Evolutionary conservation across 2,329 filamentous ascomycete species (phyloP), one percentile per base, ranked within the genome.

Genomic region (Mariannaea elegans): DNA sequence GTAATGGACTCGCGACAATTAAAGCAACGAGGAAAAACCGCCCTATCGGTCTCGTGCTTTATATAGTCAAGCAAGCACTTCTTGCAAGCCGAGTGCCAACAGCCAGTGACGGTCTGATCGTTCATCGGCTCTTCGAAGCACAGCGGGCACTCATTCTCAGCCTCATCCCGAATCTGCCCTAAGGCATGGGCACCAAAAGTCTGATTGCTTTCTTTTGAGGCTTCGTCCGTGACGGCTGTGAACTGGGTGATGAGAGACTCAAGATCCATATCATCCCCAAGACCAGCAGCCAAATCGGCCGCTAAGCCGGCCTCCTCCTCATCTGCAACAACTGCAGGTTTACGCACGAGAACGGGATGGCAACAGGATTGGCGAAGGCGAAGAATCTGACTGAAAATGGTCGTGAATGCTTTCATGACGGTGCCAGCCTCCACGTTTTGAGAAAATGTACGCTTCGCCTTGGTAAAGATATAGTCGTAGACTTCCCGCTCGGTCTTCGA

Each of bases 61-160:
- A 99, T 96, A 68, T 93, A 97, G 67, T 93, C 89, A 2, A 96
- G 80, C n/a, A 98, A 80, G 70, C 95, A 99, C 63, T 92, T 90
- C 77, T 95, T 97, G 80, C 95, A 99, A 1, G 95, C 94, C 31
- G 92, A 97, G 76, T 99, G 95, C 93, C 95, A 99, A 77, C 95
- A 99, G 0, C 93, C 92, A 0, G 95, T 98, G 2, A 99, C 95
- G 0, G 91, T 90, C 72, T 97, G 94, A 53, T 97, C 91, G 38
- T 92, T 86, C 93, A 98, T 98, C 3, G 94, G 93, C 74, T 98
- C 95, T 75, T 98, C 94, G 4, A 92, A 88, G 77, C 95, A 99
- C 51, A 99, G 91, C 0, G 95, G 94, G 70, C 95, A 99, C 78
- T 99, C 95, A 61, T 90, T 90, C 59, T 90, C 87, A 0, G 91